Conservation (phyloP, 768 basidiomycete genomes). For the Antrodiella citrinella region DNA sequence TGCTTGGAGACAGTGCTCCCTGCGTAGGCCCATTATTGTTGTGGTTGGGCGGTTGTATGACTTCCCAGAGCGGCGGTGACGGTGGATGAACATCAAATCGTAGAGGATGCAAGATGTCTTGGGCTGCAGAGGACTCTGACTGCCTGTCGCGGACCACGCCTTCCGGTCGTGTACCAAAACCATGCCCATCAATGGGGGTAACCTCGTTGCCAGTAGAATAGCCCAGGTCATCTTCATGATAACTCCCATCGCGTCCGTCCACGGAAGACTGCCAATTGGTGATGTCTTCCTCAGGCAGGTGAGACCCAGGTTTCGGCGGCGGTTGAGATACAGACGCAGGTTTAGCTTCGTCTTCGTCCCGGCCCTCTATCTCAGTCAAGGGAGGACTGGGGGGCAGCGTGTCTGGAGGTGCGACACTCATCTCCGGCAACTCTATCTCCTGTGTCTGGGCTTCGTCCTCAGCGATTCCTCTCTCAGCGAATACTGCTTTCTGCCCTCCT, state of each 20-base stretch:
- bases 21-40: constrained; percentile 18
- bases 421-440: constrained; percentile 9
- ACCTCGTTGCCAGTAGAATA: constrained; percentile 5
- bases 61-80: constrained; percentile 64
- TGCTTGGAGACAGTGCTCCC: not conserved
- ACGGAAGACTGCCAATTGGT: constrained; percentile 12
- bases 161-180: constrained; percentile 2
- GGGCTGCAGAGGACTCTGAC: not conserved
- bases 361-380: constrained; percentile 20
- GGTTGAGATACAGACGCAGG: no score
- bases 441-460: not conserved
- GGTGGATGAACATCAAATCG: constrained; percentile 38
- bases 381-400: constrained; percentile 25
- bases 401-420: constrained; percentile 14
- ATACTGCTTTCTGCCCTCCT: constrained; percentile 8
- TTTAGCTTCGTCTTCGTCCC: not conserved
- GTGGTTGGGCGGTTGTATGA: constrained; percentile 39
- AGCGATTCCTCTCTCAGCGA: not conserved
- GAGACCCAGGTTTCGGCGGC: not conserved
- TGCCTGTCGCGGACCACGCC: not conserved
- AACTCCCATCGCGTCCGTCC: constrained; percentile 7
- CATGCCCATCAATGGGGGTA: constrained; percentile 3
- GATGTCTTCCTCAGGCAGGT: constrained; percentile 12
- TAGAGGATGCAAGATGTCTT: constrained; percentile 27
- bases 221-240: constrained; percentile 12